These are phyloP conservation scores for Pinus albicaulis DNA, from an alignment of 75 land plant species.

Conservation along the genomic window DNA sequence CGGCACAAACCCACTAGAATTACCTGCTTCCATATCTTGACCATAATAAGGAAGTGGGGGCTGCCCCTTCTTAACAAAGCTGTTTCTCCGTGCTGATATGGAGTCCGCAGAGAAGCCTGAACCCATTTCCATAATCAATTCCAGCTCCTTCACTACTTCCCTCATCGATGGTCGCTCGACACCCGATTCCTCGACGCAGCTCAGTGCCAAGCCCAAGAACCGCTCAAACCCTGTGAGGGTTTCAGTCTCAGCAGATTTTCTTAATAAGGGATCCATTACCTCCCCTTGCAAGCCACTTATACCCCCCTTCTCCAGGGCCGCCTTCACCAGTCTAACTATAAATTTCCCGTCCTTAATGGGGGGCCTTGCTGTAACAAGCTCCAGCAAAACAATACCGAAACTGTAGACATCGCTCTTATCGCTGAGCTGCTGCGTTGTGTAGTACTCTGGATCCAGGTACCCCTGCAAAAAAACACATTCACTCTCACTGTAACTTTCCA, in stretches of 20 bases:
- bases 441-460: constrained; percentile 94
- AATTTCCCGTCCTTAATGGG: constrained; percentile 71
- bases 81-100: too few species aligned
- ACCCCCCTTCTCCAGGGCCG: constrained; percentile 37
- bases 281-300: constrained; percentile 19
- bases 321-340: constrained; percentile 62
- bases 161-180: constrained; percentile 65
- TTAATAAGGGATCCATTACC: constrained; percentile 57
- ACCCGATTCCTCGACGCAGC: constrained; percentile 62
- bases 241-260: background rate
- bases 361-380: constrained; percentile 51
- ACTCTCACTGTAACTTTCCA: too few species aligned
- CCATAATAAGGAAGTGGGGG: background rate
- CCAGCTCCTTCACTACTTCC: constrained; percentile 74
- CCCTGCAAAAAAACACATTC: constrained; percentile 41
- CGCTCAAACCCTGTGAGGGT: constrained; percentile 31
- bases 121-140: constrained; percentile 31
- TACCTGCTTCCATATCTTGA: background rate
- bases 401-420: constrained; percentile 94
- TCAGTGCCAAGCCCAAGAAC: constrained; percentile 60
- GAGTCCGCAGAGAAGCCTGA: too few species aligned
- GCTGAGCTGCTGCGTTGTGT: constrained; percentile 70
- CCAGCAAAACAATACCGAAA: constrained; percentile 85
- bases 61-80: too few species aligned
- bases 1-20: background rate